Conservation (phyloP, 352 stramenopile species). For the Globisporangium camurandrum region DNA sequence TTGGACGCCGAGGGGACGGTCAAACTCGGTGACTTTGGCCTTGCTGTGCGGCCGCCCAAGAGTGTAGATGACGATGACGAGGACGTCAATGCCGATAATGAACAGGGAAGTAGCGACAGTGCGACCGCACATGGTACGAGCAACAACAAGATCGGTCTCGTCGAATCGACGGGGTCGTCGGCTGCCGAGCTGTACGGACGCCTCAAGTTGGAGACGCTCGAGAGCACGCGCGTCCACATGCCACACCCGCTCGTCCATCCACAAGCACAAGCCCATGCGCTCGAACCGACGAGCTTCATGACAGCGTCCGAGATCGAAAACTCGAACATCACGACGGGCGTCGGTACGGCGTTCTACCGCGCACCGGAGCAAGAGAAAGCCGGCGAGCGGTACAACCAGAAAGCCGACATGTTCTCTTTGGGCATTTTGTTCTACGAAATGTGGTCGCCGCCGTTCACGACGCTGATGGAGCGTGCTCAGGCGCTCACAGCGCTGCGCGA, state of each 20-base stretch:
- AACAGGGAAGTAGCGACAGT: slow-evolving; percentile 5
- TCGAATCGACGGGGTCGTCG: slow-evolving; percentile 51
- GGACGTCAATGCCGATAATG: slow-evolving; percentile 24
- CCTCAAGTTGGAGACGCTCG: slow-evolving; percentile 60
- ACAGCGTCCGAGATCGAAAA: slow-evolving; percentile 32
- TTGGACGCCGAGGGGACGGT: slow-evolving; percentile 89
- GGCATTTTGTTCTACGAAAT: slow-evolving; percentile 96
- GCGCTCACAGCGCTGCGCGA: slow-evolving; percentile 72
- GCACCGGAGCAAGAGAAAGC: slow-evolving; percentile 91
- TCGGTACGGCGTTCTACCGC: slow-evolving; percentile 94
- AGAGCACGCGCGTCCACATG: slow-evolving; percentile 50
- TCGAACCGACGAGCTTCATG: slow-evolving; percentile 40
- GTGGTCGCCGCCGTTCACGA: slow-evolving; percentile 90
- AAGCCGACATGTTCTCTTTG: slow-evolving; percentile 93
- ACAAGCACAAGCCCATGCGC: neutral
- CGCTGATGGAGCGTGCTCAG: slow-evolving; percentile 84
- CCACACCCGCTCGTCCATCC: slow-evolving; percentile 3
- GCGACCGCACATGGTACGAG: neutral
- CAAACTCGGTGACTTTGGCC: slow-evolving; percentile 92
- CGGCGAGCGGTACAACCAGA: slow-evolving; percentile 84
- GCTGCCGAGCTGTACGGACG: slow-evolving; percentile 61
- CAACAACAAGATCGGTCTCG: slow-evolving; percentile 23
- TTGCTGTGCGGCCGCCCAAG: slow-evolving; percentile 82
- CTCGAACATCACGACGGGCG: slow-evolving; percentile 90
- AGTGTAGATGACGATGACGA: slow-evolving; percentile 37